Evolutionary conservation across 495 filamentous ascomycete species (phyloP), one percentile per base, ranked within the genome.

Genomic region (Penicillium ochrochloron): DNA sequence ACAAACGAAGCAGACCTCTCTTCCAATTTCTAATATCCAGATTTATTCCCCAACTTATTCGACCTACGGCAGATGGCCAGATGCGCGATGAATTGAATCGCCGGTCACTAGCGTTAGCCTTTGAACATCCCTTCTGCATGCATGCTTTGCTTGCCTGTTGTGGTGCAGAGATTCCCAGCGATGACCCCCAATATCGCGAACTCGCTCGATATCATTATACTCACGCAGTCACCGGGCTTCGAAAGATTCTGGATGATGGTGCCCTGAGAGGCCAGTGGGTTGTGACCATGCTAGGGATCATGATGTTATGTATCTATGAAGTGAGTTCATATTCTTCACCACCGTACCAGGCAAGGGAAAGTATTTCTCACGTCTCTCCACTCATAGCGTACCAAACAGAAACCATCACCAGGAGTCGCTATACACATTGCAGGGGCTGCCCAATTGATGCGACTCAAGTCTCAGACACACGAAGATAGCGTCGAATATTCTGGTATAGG

Each of bases 341-440:
- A 6, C 11, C 14, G 4, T 15, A 1, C 0, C 0, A 17, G 17
- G 15, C 12, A 11, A 41, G 37, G 3, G 4, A 6, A 17, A 6
- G 15, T 17, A 5, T 17, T 17, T 41, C 37, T 41, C 1, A 41
- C 37, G 5, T 41, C 37, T 37, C 37, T 41, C 37, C 5, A 41
- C 5, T 37, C n/a, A 34, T 10, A 54, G 21, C 46, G 35, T 53
- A 34, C n/a, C 35, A 59, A 42, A 17, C 1, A 23, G 68, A 57
- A 69, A 34, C 59, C 65, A 8, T 70, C 71, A 3, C 31, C 31
- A 19, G 66, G 68, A 3, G 66, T 70, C 0, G 53, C 59, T 31
- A 46, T 68, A 17, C 71, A 73, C 61, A 52, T 73, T 6, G 54
- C 51, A 9, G 71, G 71, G 0, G 65, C 66, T 9, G 71, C 71